Conservation (phyloP, 371 early-diverging fungal species). For the Nematocida parisii region DNA sequence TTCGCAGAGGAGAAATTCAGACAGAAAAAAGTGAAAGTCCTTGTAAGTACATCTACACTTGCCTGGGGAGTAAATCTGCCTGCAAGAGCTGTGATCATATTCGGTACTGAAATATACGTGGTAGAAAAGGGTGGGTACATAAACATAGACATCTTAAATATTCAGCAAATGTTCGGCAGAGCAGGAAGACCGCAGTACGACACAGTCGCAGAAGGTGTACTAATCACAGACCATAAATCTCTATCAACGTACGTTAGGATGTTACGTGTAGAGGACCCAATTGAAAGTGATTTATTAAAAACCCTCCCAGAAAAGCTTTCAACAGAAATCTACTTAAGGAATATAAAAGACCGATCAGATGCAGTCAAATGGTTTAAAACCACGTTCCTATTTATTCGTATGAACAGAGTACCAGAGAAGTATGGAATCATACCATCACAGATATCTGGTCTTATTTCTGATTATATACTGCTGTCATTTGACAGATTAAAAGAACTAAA, state of each 20-base stretch:
- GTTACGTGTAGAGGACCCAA: slow-evolving; percentile 86
- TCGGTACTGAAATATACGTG: slow-evolving; percentile 90
- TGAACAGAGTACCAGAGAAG: slow-evolving; percentile 68
- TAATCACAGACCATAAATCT: slow-evolving; percentile 85
- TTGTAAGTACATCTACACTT: slow-evolving; percentile 93
- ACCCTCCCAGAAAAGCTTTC: slow-evolving; percentile 83
- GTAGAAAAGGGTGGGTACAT: slow-evolving; percentile 83
- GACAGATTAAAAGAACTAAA: slow-evolving; percentile 55
- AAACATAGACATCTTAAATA: slow-evolving; percentile 73
- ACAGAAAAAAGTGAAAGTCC: slow-evolving; percentile 81
- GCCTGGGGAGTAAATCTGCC: slow-evolving; percentile 99
- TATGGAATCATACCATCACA: slow-evolving; percentile 58
- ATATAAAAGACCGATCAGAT: slow-evolving; percentile 81
- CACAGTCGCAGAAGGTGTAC: slow-evolving; percentile 86
- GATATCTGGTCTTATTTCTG: slow-evolving; percentile 47
- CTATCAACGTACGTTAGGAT: slow-evolving; percentile 85
- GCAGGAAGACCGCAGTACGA: slow-evolving; percentile 98
- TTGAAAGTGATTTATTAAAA: slow-evolving; percentile 88
- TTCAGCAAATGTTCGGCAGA: slow-evolving; percentile 94
- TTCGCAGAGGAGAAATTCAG: slow-evolving; percentile 87
- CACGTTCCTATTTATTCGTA: slow-evolving; percentile 90
- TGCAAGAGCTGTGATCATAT: slow-evolving; percentile 94
- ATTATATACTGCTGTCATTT: slow-evolving; percentile 60
- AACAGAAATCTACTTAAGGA: slow-evolving; percentile 90
- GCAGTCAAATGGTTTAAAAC: slow-evolving; percentile 91